phyloP scores from a whole-genome alignment of 805 yeast genomes.

The Kregervanrija pseudodelftensis region DNA sequence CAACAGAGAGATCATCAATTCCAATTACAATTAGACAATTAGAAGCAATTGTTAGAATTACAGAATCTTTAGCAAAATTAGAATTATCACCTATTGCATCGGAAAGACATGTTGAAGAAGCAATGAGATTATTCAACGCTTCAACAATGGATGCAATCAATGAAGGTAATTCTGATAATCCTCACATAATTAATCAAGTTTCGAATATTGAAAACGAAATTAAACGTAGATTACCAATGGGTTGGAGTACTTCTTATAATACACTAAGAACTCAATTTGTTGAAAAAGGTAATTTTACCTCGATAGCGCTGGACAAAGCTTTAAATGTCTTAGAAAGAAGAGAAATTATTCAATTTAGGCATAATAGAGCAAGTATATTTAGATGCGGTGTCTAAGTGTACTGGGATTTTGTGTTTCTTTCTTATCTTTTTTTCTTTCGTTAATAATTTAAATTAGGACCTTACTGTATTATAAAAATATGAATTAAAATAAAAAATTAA shows the following conservation, averaged over 20 bases:
- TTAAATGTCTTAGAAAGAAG: slow-evolving; percentile 74
- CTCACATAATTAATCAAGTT: slow-evolving; percentile 62
- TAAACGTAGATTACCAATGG: slow-evolving; percentile 86
- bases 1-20: slow-evolving; percentile 86
- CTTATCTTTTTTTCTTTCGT: background rate
- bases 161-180: slow-evolving; percentile 44
- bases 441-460: background rate
- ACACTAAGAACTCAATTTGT: slow-evolving; percentile 81
- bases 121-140: slow-evolving; percentile 87
- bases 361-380: slow-evolving; percentile 76
- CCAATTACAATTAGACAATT: slow-evolving; percentile 97
- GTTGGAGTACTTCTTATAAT: slow-evolving; percentile 88
- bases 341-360: slow-evolving; percentile 81
- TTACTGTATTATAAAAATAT: background rate
- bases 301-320: slow-evolving; percentile 76
- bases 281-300: slow-evolving; percentile 47
- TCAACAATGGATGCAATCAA: slow-evolving; percentile 90
- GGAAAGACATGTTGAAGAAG: slow-evolving; percentile 90
- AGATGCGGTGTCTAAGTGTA: slow-evolving; percentile 52
- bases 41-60: slow-evolving; percentile 93
- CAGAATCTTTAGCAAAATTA: slow-evolving; percentile 88
- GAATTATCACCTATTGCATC: slow-evolving; percentile 76
- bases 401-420: background rate
- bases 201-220: slow-evolving; percentile 75
- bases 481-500: background rate